Conservation (phyloP, 139 green algal genomes). For the Yamagishiella unicocca region DNA sequence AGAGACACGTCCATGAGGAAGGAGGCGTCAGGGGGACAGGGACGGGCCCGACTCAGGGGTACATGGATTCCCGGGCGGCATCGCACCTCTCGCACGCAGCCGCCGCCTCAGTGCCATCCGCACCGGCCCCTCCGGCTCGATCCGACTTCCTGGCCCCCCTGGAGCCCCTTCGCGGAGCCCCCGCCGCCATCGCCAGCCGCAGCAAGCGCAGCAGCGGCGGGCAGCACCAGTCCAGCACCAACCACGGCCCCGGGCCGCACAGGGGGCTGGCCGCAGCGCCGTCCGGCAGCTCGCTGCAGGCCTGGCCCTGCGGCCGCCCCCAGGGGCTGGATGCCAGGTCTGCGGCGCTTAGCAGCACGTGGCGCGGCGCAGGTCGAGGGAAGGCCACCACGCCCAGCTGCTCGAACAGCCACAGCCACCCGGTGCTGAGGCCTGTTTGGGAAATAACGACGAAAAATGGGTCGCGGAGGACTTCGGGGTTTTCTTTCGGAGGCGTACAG, state of each 20-base stretch:
- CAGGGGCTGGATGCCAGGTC: slow-evolving; percentile 22
- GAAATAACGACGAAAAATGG: no score
- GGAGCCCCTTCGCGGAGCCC: background rate
- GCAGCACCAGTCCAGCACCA: slow-evolving; percentile 36
- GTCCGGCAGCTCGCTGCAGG: background rate
- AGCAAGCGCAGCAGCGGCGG: slow-evolving; percentile 32
- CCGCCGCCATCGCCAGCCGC: background rate
- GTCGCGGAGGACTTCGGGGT: no score
- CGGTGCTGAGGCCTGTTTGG: background rate
- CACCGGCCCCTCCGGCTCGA: no score
- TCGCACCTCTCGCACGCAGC: no score
- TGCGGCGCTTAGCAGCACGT: background rate
- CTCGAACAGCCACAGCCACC: slow-evolving; percentile 46
- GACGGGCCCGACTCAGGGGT: no score
- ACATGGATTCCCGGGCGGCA: no score
- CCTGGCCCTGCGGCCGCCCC: background rate
- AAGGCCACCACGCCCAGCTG: slow-evolving; percentile 24
- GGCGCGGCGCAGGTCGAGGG: background rate
- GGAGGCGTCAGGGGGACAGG: no score
- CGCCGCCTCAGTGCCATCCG: no score
- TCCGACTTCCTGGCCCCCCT: background rate
- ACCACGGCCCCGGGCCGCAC: background rate
- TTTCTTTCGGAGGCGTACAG: no score
- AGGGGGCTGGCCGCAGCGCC: background rate
- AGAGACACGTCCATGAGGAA: no score